phyloP scores from a whole-genome alignment of 306 rosid species.

The Sphenostylis stenocarpa region DNA sequence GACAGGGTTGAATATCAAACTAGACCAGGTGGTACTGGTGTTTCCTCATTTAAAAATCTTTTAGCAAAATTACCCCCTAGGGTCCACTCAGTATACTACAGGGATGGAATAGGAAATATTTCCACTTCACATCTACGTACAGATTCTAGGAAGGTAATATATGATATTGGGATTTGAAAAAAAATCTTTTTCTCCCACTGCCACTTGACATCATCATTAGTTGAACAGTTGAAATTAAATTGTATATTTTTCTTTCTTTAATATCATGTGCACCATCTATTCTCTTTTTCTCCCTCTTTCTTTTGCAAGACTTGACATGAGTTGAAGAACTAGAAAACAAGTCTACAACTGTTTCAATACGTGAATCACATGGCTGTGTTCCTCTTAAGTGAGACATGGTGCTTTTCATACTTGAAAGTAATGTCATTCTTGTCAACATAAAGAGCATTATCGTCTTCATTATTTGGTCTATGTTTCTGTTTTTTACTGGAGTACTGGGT shows the following conservation, averaged over 20 bases:
- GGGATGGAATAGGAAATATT: conserved; percentile 90
- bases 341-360: background rate
- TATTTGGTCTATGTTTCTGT: conserved; percentile 12
- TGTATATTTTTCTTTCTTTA: conserved; percentile 25
- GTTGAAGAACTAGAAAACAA: conserved; percentile 21
- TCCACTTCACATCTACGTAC: conserved; percentile 87
- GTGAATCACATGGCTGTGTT: conserved; percentile 19
- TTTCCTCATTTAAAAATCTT: conserved; percentile 79
- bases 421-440: conserved; percentile 4
- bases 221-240: conserved; percentile 22
- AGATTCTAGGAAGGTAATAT: conserved; percentile 62
- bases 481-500: background rate
- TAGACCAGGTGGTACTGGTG: conserved; percentile 58
- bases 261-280: conserved; percentile 10
- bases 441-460: background rate
- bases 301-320: conserved; percentile 17
- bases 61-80: conserved; percentile 84
- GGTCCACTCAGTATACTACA: conserved; percentile 94
- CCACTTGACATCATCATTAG: background rate
- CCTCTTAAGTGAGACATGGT: conserved; percentile 7
- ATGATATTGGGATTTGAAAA: conserved; percentile 9
- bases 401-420: conserved; percentile 5
- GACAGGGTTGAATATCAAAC: conserved; percentile 93
- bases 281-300: conserved; percentile 15
- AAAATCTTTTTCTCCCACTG: conserved; percentile 9